phyloP scores from a whole-genome alignment of 2,329 filamentous ascomycete genomes.

The Dactylellina haptotyla region DNA sequence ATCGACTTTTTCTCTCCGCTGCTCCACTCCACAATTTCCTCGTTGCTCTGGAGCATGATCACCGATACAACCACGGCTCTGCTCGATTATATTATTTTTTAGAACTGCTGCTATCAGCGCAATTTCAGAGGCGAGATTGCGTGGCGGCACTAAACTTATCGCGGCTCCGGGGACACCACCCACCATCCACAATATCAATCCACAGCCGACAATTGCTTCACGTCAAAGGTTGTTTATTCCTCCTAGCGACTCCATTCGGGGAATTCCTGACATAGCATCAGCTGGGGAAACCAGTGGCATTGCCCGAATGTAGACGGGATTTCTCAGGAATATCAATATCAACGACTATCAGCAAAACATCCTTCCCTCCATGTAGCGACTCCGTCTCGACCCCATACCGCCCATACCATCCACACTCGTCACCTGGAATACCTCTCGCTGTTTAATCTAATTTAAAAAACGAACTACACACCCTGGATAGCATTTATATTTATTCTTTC shows the following conservation, averaged over 20 bases:
- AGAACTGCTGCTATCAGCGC: conserved; percentile 7
- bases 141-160: conserved; percentile 24
- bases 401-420: no score
- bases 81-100: conserved; percentile 5
- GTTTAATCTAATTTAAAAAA: not conserved
- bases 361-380: no score
- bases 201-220: conserved; percentile 14
- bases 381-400: no score
- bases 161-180: conserved; percentile 11
- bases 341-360: no score
- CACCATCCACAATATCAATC: conserved; percentile 9
- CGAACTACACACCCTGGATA: not conserved
- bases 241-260: conserved; percentile 11
- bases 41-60: conserved; percentile 2
- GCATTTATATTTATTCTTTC: not conserved
- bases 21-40: conserved; percentile 3
- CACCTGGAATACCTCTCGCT: not conserved
- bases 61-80: conserved; percentile 1
- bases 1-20: conserved; percentile 1
- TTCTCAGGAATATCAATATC: no score
- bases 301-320: not conserved
- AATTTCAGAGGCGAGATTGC: conserved; percentile 47
- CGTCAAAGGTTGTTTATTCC: conserved; percentile 8
- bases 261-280: not conserved
- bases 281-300: not conserved